Percentiles rank a stretch among this genome's conserved stretches.
These are phyloP conservation scores for Tinospora cordifolia DNA, from an alignment of 164 flowering plant species.

Conservation along the genomic window DNA sequence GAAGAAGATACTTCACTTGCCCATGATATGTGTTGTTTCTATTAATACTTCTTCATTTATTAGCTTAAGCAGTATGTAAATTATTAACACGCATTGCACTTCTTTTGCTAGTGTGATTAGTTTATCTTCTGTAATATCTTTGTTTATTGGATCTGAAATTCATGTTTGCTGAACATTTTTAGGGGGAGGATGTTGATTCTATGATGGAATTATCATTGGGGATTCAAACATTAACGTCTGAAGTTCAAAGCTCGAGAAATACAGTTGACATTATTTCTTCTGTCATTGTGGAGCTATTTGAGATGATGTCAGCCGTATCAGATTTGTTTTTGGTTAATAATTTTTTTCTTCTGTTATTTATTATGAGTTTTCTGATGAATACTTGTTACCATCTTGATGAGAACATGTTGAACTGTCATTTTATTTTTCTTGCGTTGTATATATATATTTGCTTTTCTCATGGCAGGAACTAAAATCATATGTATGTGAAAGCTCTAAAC, in stretches of 20 bases:
- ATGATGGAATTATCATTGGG: constrained; percentile 31
- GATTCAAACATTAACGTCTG: constrained; percentile 38
- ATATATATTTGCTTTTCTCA: neutral
- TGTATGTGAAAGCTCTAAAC: constrained; percentile 20
- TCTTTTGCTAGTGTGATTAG: neutral
- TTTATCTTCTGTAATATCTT: neutral
- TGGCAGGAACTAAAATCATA: constrained; percentile 54
- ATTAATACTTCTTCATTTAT: too few species aligned
- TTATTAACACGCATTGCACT: too few species aligned
- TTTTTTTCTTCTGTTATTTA: neutral
- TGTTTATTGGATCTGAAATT: constrained; percentile 6
- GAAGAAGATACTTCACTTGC: too few species aligned
- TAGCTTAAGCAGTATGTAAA: too few species aligned
- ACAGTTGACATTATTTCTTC: constrained; percentile 28
- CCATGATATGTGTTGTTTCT: too few species aligned
- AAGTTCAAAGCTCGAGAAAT: constrained; percentile 43
- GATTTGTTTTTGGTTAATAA: constrained; percentile 40
- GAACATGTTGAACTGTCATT: neutral
- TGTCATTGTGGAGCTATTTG: constrained; percentile 47
- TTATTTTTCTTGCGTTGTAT: neutral
- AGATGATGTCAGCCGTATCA: constrained; percentile 26
- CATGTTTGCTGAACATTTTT: constrained; percentile 9
- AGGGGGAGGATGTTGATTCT: constrained; percentile 36
- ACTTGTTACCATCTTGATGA: neutral
- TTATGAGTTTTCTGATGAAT: neutral